Evolutionary conservation across 495 filamentous ascomycete genomes (phyloP).

Genomic region (Penicillium herquei): DNA sequence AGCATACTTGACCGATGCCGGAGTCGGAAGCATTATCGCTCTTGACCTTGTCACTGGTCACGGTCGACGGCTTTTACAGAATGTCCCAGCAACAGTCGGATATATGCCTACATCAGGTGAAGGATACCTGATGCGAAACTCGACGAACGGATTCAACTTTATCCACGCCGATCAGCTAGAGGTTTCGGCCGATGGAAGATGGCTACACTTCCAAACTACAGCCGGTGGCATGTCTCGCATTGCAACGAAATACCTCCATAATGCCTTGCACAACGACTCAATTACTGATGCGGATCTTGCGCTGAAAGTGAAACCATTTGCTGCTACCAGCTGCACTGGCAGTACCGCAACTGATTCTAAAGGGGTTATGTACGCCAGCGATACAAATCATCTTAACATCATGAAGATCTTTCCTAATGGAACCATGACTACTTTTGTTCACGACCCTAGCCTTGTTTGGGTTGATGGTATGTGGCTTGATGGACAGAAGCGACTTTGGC

Average conservation of each 20-base stretch:
- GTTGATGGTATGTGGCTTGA: conserved; percentile 10
- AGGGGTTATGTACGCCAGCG: conserved; percentile 6
- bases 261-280: conserved; percentile 1
- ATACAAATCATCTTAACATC: conserved; percentile 4
- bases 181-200: conserved; percentile 5
- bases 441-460: conserved; percentile 4
- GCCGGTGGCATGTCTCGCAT: conserved; percentile 8
- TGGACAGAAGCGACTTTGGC: conserved; percentile 3
- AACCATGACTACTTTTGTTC: conserved; percentile 1
- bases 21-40: conserved; percentile 5
- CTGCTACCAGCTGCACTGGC: conserved; percentile 1
- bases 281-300: not conserved
- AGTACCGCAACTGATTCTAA: conserved; percentile 7
- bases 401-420: not conserved
- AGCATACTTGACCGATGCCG: conserved; percentile 7
- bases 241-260: conserved; percentile 6
- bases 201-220: conserved; percentile 2
- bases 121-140: not conserved
- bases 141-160: not conserved
- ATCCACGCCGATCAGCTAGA: conserved; percentile 8
- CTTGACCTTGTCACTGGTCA: conserved; percentile 8
- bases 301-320: conserved; percentile 3
- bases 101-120: not conserved
- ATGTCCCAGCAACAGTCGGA: not conserved
- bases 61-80: not conserved